A percentile compares a stretch with the other conserved stretches of the same genome.
phyloP scores from a whole-genome alignment of 805 yeast genomes.

The Wickerhamiella galacta region DNA sequence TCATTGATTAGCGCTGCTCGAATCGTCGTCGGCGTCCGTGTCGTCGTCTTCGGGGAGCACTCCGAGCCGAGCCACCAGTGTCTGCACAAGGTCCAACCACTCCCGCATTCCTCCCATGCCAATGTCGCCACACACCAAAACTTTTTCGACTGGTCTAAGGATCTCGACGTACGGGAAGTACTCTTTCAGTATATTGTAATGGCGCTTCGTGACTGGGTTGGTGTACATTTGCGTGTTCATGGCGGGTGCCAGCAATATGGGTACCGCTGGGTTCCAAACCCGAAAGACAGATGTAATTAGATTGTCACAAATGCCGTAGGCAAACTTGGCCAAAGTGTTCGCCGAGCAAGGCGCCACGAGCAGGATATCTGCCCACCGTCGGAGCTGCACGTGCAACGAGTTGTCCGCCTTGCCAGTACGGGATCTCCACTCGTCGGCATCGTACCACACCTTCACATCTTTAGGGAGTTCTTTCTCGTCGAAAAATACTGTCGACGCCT shows the following conservation, averaged over 20 bases:
- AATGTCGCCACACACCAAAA: slow-evolving; percentile 85
- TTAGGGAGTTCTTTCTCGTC: slow-evolving; percentile 20
- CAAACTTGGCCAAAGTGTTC: slow-evolving; percentile 74
- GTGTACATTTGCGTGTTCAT: slow-evolving; percentile 91
- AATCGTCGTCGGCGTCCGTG: slow-evolving; percentile 15
- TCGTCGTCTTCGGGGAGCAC: slow-evolving; percentile 17
- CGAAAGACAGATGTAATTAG: slow-evolving; percentile 74
- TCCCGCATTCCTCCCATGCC: slow-evolving; percentile 99
- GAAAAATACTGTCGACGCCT: slow-evolving; percentile 22
- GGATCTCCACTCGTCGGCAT: slow-evolving; percentile 80
- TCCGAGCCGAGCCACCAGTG: slow-evolving; percentile 33
- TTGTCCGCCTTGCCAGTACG: slow-evolving; percentile 64
- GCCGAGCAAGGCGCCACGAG: slow-evolving; percentile 90
- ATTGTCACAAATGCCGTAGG: slow-evolving; percentile 85
- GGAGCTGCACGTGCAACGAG: slow-evolving; percentile 74
- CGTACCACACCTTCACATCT: slow-evolving; percentile 80
- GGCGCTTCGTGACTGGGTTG: slow-evolving; percentile 74
- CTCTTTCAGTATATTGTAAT: slow-evolving; percentile 51
- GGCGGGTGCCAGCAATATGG: slow-evolving; percentile 82
- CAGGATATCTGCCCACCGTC: slow-evolving; percentile 93
- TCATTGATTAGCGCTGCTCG: too few species aligned
- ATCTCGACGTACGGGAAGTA: slow-evolving; percentile 90
- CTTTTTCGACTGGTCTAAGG: slow-evolving; percentile 88
- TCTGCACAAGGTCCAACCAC: slow-evolving; percentile 86
- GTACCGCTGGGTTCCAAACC: slow-evolving; percentile 93